These are phyloP conservation scores for Rhizoclosmatium sp. DNA, from an alignment of 192 early-diverging fungal species.

Conservation along the genomic window DNA sequence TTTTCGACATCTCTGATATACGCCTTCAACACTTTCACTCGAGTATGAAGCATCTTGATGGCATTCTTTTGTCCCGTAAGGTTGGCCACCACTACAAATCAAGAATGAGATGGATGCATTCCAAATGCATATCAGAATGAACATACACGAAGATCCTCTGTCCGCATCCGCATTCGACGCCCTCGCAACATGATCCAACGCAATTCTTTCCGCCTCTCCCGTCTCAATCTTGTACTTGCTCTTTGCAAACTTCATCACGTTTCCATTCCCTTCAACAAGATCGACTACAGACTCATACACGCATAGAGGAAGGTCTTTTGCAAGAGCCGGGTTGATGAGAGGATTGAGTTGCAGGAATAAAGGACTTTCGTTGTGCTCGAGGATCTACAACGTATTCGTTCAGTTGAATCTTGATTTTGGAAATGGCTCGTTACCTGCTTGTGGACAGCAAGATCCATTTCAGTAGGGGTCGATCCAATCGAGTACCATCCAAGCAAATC, in stretches of 20 bases:
- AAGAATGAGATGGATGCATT: background rate
- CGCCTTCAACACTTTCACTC: constrained; percentile 72
- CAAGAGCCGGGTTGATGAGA: constrained; percentile 42
- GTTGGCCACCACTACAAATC: constrained; percentile 69
- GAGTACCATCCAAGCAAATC: constrained; percentile 91
- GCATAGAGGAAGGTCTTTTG: constrained; percentile 75
- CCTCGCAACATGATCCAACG: constrained; percentile 85
- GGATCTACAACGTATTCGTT: constrained; percentile 56
- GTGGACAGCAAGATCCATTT: constrained; percentile 72
- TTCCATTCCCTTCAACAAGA: constrained; percentile 51
- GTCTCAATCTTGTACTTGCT: constrained; percentile 81
- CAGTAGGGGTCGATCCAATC: constrained; percentile 67
- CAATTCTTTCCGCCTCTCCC: constrained; percentile 86
- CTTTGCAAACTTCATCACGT: constrained; percentile 70
- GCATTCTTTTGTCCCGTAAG: constrained; percentile 80
- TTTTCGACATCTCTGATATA: constrained; percentile 77
- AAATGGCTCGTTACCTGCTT: constrained; percentile 65
- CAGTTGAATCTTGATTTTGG: background rate
- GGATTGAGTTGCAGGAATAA: constrained; percentile 76
- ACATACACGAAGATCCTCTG: constrained; percentile 64
- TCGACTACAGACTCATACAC: constrained; percentile 84
- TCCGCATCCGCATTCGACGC: constrained; percentile 62
- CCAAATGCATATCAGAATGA: background rate
- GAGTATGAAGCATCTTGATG: constrained; percentile 80
- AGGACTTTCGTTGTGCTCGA: constrained; percentile 75